Conservation (phyloP, 495 filamentous ascomycete genomes). For the Penicillium silybi region DNA sequence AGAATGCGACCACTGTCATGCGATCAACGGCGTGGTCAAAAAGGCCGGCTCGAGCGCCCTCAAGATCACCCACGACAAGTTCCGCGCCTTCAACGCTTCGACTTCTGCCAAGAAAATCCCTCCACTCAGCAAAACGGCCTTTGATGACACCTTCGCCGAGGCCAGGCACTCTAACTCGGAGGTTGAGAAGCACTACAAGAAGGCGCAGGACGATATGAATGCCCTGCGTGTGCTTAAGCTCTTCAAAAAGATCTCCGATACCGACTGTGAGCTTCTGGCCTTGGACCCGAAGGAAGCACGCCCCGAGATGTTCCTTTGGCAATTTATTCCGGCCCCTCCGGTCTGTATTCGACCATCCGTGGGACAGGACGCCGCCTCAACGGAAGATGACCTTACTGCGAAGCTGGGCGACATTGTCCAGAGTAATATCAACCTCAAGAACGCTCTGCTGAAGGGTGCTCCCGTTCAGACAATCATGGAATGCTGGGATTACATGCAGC, state of each 20-base stretch:
- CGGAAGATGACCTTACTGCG: constrained; percentile 93
- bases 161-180: constrained; percentile 71
- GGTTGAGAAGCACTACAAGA: constrained; percentile 83
- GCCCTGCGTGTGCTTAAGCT: constrained; percentile 83
- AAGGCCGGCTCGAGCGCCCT: constrained; percentile 73
- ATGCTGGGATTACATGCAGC: constrained; percentile 94
- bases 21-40: constrained; percentile 82
- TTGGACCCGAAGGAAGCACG: constrained; percentile 81
- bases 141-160: constrained; percentile 77
- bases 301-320: constrained; percentile 97
- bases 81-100: constrained; percentile 77
- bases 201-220: constrained; percentile 91
- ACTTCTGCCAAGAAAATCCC: constrained; percentile 77
- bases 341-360: constrained; percentile 93
- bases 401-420: constrained; percentile 92
- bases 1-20: constrained; percentile 68
- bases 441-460: constrained; percentile 73
- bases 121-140: constrained; percentile 72
- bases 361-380: constrained; percentile 82
- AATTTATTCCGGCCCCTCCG: constrained; percentile 89
- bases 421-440: constrained; percentile 77
- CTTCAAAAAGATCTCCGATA: constrained; percentile 78
- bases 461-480: constrained; percentile 90
- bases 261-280: constrained; percentile 87
- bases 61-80: constrained; percentile 93